A percentile compares a stretch with the other conserved stretches of the same genome.
phyloP scores from a whole-genome alignment of 176 grass and related monocot genomes.

The Coix lacrymajobi region DNA sequence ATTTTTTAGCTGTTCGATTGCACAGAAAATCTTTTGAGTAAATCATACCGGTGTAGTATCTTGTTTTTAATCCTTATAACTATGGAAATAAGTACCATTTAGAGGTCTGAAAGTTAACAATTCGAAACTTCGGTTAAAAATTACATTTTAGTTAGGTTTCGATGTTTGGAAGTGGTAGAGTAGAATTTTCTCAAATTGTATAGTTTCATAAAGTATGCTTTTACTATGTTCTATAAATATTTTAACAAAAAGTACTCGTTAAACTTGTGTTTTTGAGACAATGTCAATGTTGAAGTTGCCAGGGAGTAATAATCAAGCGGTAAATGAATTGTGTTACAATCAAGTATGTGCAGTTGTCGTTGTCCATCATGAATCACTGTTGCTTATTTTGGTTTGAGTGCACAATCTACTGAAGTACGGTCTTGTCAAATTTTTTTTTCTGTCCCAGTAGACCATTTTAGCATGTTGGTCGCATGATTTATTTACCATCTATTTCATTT shows the following conservation, averaged over 20 bases:
- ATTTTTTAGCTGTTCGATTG: background rate
- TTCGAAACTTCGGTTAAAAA: background rate
- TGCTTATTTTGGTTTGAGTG: background rate
- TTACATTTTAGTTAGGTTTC: background rate
- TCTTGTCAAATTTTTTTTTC: background rate
- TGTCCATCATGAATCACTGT: background rate
- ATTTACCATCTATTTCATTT: background rate
- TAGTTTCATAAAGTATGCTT: background rate
- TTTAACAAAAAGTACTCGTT: background rate
- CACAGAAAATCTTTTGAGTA: background rate
- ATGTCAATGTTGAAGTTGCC: background rate
- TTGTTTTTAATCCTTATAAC: background rate
- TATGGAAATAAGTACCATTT: background rate
- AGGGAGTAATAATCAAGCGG: background rate
- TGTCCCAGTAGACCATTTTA: background rate
- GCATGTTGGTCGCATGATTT: background rate
- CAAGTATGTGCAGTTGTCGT: background rate
- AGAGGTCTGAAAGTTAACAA: background rate
- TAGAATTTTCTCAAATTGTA: background rate
- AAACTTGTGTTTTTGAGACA: background rate
- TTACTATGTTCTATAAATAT: background rate
- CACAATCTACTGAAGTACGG: background rate
- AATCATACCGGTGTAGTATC: background rate
- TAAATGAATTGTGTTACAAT: background rate
- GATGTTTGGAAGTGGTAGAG: background rate